phyloP scores from a whole-genome alignment of 2,329 filamentous ascomycete species.

The Aaosphaeria arxii region DNA sequence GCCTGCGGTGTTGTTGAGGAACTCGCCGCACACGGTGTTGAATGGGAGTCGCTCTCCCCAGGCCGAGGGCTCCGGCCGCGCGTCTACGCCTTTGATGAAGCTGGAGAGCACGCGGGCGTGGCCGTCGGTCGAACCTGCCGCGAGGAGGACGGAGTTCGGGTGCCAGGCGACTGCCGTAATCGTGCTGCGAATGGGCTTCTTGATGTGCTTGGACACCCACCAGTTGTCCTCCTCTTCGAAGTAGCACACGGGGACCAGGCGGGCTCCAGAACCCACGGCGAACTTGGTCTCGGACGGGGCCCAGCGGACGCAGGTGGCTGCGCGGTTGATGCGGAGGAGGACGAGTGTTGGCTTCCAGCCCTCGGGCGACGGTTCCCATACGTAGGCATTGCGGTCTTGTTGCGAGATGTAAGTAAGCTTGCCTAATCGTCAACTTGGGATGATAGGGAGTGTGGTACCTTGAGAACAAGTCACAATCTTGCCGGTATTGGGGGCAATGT shows the following conservation, averaged over 20 bases:
- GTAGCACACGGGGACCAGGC: constrained; percentile 95
- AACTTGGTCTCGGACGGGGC: constrained; percentile 96
- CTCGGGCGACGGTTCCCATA: constrained; percentile 90
- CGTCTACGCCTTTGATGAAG: constrained; percentile 94
- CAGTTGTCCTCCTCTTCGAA: constrained; percentile 99
- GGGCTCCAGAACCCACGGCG: constrained; percentile 91
- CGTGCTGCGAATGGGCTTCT: constrained; percentile 97
- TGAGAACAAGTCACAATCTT: constrained; percentile 98
- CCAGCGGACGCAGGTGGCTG: constrained; percentile 96
- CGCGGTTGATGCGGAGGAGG: constrained; percentile 92
- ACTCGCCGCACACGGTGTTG: constrained; percentile 98
- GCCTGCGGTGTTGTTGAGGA: constrained; percentile 89
- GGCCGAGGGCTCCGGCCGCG: constrained; percentile 76
- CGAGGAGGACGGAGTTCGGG: constrained; percentile 92
- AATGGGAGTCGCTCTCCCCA: constrained; percentile 97
- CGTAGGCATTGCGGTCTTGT: constrained; percentile 90
- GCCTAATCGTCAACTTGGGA: not conserved
- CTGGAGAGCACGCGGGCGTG: constrained; percentile 92
- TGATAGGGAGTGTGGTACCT: constrained; percentile 49
- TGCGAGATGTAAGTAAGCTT: not conserved
- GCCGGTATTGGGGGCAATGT: constrained; percentile 86
- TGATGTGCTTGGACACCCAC: constrained; percentile 99
- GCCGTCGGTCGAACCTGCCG: constrained; percentile 94
- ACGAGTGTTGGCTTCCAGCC: constrained; percentile 98
- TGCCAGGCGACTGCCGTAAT: constrained; percentile 96